Conservation (phyloP, 2,329 filamentous ascomycete genomes). For the Emergomyces pasteurianus region DNA sequence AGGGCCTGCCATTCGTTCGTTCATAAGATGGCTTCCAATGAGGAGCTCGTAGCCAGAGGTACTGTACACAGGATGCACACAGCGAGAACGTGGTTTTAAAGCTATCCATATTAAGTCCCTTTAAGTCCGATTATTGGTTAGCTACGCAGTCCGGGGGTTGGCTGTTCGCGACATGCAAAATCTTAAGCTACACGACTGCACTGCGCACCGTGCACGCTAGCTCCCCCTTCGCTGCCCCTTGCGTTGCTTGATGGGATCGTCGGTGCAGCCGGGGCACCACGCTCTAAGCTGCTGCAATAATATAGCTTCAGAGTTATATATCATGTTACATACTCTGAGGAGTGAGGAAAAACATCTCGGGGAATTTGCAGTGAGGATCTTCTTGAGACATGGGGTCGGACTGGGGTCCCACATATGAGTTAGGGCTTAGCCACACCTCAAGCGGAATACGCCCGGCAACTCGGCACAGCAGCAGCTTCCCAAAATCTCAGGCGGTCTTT, state of each 20-base stretch:
- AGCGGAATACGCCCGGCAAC: background rate
- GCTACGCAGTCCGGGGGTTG: too few species aligned
- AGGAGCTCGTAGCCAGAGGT: slow-evolving; percentile 69
- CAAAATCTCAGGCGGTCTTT: too few species aligned
- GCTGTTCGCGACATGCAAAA: too few species aligned
- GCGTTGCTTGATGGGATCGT: background rate
- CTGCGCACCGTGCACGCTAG: background rate
- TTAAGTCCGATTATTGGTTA: too few species aligned
- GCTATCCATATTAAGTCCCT: too few species aligned
- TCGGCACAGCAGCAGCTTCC: background rate
- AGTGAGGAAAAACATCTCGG: background rate
- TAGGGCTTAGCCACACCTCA: background rate
- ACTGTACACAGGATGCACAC: too few species aligned
- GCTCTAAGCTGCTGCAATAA: too few species aligned
- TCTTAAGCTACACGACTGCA: background rate
- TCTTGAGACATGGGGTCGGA: too few species aligned
- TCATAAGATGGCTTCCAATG: slow-evolving; percentile 61
- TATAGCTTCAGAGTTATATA: too few species aligned
- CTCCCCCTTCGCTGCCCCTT: background rate
- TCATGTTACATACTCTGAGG: too few species aligned
- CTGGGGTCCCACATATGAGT: background rate
- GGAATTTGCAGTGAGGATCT: background rate
- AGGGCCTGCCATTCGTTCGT: slow-evolving; percentile 74
- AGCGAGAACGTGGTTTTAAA: too few species aligned
- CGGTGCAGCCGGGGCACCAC: background rate